Percentiles rank a stretch among this genome's conserved stretches.
phyloP scores from a whole-genome alignment of 129 eudicot genomes.

The Calendula officinalis region DNA sequence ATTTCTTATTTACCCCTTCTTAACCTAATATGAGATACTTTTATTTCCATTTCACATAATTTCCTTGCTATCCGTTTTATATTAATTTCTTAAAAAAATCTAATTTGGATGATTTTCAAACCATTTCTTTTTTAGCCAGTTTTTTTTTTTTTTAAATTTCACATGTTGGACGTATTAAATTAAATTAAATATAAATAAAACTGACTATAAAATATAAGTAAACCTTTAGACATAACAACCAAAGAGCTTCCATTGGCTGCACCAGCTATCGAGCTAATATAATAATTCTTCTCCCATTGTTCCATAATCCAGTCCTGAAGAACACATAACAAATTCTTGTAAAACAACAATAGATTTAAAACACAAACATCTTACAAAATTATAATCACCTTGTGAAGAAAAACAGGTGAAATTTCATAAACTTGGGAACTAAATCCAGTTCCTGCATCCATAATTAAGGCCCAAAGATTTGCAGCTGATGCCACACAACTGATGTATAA shows the following conservation, averaged over 20 bases:
- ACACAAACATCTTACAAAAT: background rate
- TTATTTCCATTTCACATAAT: background rate
- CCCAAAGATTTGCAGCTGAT: slow-evolving; percentile 93
- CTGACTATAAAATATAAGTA: background rate
- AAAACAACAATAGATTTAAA: background rate
- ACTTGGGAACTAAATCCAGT: slow-evolving; percentile 84
- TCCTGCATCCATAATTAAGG: slow-evolving; percentile 97
- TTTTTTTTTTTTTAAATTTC: too few relatives aligned
- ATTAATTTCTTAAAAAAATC: background rate
- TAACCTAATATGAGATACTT: too few relatives aligned
- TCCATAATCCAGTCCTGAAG: slow-evolving; percentile 99
- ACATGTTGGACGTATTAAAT: background rate
- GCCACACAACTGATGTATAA: slow-evolving; percentile 92
- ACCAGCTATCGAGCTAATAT: slow-evolving; percentile 96
- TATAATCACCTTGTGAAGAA: slow-evolving; percentile 78
- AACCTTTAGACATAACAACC: slow-evolving; percentile 99
- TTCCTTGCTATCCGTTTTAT: background rate
- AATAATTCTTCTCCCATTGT: slow-evolving; percentile 98
- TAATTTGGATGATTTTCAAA: background rate
- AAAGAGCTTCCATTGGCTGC: slow-evolving; percentile 89
- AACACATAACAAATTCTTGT: background rate
- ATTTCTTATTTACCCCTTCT: background rate
- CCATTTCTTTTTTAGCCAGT: background rate
- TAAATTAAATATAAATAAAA: slow-evolving; percentile 1
- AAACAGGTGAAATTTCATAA: slow-evolving; percentile 80